Percentiles rank a stretch among this genome's conserved stretches.
phyloP scores from a whole-genome alignment of 2,329 filamentous ascomycete species.

The Arthrocladium fulminans region DNA sequence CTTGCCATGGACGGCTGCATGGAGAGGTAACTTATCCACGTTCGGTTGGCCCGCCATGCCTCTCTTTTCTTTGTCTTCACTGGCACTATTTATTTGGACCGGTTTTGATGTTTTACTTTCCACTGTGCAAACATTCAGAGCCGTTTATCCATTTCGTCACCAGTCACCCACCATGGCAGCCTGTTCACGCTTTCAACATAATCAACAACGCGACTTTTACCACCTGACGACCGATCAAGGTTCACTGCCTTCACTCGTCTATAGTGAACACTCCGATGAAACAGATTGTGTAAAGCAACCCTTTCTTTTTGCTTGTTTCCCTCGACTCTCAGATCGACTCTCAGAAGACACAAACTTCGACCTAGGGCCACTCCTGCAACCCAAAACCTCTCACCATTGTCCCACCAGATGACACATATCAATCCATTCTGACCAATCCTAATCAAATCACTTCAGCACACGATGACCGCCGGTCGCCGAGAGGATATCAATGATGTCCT shows the following conservation, averaged over 20 bases:
- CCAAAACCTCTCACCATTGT: no score
- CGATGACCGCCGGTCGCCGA: slow-evolving; percentile 15
- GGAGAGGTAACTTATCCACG: background rate
- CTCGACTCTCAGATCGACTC: background rate
- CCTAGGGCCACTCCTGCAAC: no score
- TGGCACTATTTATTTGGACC: background rate
- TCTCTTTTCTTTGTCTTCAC: slow-evolving; percentile 2
- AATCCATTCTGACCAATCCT: slow-evolving; percentile 16
- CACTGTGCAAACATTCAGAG: background rate
- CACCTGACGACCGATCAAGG: slow-evolving; percentile 10
- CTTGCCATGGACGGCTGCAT: slow-evolving; percentile 1
- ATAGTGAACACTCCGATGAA: slow-evolving; percentile 19
- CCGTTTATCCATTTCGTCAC: background rate
- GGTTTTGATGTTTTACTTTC: background rate
- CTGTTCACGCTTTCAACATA: background rate
- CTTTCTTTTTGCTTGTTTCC: background rate
- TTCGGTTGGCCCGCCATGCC: background rate
- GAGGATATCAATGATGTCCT: slow-evolving; percentile 19
- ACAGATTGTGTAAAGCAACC: slow-evolving; percentile 15
- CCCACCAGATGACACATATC: no score
- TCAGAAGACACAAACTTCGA: background rate
- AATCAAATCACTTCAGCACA: slow-evolving; percentile 15
- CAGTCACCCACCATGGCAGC: slow-evolving; percentile 1
- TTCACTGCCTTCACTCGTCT: slow-evolving; percentile 18
- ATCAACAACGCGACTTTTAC: background rate